Percentiles rank a stretch among this genome's conserved stretches.
Conservation (phyloP, 1,284 basidiomycete species). For the Cutaneotrichosporon arboriforme region DNA sequence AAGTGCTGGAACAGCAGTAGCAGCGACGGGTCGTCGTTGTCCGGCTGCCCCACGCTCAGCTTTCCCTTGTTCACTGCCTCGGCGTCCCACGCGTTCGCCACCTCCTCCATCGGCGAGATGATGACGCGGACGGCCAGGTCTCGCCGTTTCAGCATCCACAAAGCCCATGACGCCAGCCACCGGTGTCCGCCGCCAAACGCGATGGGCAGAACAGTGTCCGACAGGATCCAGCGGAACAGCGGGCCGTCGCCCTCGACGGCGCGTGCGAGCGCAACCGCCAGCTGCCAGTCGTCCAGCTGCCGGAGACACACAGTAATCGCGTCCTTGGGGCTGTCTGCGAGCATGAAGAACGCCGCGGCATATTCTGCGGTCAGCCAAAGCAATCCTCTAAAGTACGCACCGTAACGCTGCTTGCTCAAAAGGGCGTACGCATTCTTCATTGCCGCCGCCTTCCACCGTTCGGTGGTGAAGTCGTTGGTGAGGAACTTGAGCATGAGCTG, state of each 20-base stretch:
- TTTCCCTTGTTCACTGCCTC: background rate
- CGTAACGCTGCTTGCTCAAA: conserved; percentile 83
- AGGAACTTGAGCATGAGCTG: conserved; percentile 86
- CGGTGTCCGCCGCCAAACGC: conserved; percentile 82
- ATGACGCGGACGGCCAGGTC: conserved; percentile 66
- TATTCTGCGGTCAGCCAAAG: conserved; percentile 60
- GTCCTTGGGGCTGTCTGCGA: conserved; percentile 82
- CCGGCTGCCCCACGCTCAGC: conserved; percentile 68
- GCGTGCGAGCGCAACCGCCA: conserved; percentile 80
- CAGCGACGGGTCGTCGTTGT: conserved; percentile 86
- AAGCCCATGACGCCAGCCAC: conserved; percentile 95
- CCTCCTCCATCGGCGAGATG: conserved; percentile 42
- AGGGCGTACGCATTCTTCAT: conserved; percentile 95
- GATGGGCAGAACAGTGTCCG: conserved; percentile 68
- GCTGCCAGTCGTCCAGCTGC: conserved; percentile 80
- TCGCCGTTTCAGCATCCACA: conserved; percentile 78
- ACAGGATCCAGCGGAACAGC: conserved; percentile 65
- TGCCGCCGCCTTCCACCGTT: conserved; percentile 87
- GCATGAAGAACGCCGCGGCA: conserved; percentile 93
- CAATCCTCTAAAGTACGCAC: conserved; percentile 52
- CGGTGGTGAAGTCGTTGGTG: conserved; percentile 77
- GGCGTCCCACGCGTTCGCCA: conserved; percentile 25
- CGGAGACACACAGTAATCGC: conserved; percentile 86
- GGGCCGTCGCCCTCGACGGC: conserved; percentile 77
- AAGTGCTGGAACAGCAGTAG: conserved; percentile 85